These are phyloP conservation scores for Chaetomium olivaceum DNA, from an alignment of 2,329 filamentous ascomycete genomes.

Conservation along the genomic window DNA sequence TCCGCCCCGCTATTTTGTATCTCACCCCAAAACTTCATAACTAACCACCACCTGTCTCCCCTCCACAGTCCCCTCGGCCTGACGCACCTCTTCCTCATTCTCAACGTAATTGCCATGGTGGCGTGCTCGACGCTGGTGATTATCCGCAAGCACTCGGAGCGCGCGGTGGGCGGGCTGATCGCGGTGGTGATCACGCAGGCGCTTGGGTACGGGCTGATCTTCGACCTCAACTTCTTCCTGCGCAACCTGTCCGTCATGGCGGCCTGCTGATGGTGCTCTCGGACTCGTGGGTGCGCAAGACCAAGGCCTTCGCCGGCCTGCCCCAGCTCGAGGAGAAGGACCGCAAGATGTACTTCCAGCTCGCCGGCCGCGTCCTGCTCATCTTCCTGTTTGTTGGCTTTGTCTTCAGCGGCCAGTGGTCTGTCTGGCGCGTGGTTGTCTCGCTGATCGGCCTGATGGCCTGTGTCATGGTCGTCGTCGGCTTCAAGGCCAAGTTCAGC, in stretches of 20 bases:
- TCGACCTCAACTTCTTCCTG: slow-evolving; percentile 99
- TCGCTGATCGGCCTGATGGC: slow-evolving; percentile 83
- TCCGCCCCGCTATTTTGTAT: slow-evolving; percentile 16
- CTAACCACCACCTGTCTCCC: neutral
- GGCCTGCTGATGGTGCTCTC: slow-evolving; percentile 97
- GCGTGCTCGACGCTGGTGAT: slow-evolving; percentile 84
- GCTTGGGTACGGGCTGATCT: slow-evolving; percentile 94
- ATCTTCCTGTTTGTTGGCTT: slow-evolving; percentile 99
- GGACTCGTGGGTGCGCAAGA: slow-evolving; percentile 97
- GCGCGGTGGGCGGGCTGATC: slow-evolving; percentile 86
- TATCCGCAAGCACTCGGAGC: slow-evolving; percentile 86
- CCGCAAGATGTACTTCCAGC: slow-evolving; percentile 99
- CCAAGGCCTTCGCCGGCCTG: slow-evolving; percentile 91
- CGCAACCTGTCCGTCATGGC: slow-evolving; percentile 95
- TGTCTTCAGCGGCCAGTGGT: slow-evolving; percentile 93
- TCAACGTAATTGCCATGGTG: slow-evolving; percentile 88
- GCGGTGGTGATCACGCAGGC: slow-evolving; percentile 90
- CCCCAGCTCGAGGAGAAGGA: slow-evolving; percentile 98
- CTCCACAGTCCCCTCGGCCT: slow-evolving; percentile 76
- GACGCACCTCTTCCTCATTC: slow-evolving; percentile 88
- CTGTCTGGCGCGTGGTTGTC: slow-evolving; percentile 80
- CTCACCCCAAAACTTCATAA: neutral
- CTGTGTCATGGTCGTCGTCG: slow-evolving; percentile 97
- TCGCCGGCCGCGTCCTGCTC: slow-evolving; percentile 89
- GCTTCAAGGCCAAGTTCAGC: slow-evolving; percentile 99